phyloP scores from a whole-genome alignment of 106 monocot genomes.

The Dioscorea dumetorum region DNA sequence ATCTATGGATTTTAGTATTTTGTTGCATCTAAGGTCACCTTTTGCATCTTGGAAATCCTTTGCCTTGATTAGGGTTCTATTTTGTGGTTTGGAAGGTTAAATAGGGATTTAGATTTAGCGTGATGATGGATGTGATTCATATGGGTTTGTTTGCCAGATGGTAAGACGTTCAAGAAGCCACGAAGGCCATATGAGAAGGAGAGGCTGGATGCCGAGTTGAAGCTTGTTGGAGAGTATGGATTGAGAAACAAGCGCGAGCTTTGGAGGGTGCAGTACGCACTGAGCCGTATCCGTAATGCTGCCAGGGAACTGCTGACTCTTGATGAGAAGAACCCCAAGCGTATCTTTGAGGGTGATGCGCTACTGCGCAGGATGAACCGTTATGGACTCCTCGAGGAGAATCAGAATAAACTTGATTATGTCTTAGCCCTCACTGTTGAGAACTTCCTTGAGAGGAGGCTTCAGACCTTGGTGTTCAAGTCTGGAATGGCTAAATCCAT shows the following conservation, averaged over 20 bases:
- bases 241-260: conserved; percentile 26
- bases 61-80: too few relatives aligned
- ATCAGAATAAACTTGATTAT: conserved; percentile 40
- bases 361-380: conserved; percentile 27
- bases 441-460: conserved; percentile 29
- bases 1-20: too few relatives aligned
- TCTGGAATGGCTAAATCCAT: conserved; percentile 84
- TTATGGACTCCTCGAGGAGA: conserved; percentile 31
- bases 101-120: too few relatives aligned
- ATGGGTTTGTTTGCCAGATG: conserved; percentile 8
- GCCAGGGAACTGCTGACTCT: conserved; percentile 32
- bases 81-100: too few relatives aligned
- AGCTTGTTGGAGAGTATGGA: conserved; percentile 37
- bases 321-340: conserved; percentile 29
- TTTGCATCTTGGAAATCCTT: too few relatives aligned
- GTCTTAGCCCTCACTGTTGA: conserved; percentile 28
- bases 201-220: conserved; percentile 27
- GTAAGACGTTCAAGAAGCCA: conserved; percentile 34
- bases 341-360: conserved; percentile 37
- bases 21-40: too few relatives aligned
- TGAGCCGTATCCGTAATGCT: conserved; percentile 33
- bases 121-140: too few relatives aligned
- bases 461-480: conserved; percentile 32
- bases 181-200: conserved; percentile 35
- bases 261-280: conserved; percentile 33